Conservation (phyloP, 306 rosid species). For the Lotus japonicus region DNA sequence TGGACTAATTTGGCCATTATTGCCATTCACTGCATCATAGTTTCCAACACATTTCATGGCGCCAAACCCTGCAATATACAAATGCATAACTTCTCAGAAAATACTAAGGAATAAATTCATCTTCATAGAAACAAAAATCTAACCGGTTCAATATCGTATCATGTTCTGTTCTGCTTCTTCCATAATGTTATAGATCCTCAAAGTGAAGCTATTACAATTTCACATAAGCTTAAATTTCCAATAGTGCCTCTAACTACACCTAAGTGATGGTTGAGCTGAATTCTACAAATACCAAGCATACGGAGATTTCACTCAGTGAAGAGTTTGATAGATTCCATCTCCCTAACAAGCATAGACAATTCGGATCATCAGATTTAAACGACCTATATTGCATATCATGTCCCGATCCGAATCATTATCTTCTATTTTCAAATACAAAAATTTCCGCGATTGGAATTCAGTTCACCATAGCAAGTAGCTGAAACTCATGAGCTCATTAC, state of each 20-base stretch:
- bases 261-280: neutral
- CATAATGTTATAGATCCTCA: neutral
- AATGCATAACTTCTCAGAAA: slow-evolving; percentile 4
- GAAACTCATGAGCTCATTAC: neutral
- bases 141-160: too few species aligned
- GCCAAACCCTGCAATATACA: slow-evolving; percentile 41
- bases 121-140: neutral
- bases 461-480: neutral
- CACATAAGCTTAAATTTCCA: neutral
- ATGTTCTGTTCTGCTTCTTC: too few species aligned
- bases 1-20: slow-evolving; percentile 37
- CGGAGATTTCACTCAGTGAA: neutral
- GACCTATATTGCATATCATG: neutral
- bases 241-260: neutral
- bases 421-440: neutral
- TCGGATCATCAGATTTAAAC: slow-evolving; percentile 4
- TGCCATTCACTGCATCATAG: slow-evolving; percentile 31
- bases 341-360: neutral
- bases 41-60: slow-evolving; percentile 39
- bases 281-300: neutral
- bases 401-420: neutral
- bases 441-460: neutral
- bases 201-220: neutral
- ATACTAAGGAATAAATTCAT: neutral
- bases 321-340: neutral